Evolutionary conservation across 176 grass and related monocot genomes (phyloP).

Genomic region (Triticum dicoccoides): DNA sequence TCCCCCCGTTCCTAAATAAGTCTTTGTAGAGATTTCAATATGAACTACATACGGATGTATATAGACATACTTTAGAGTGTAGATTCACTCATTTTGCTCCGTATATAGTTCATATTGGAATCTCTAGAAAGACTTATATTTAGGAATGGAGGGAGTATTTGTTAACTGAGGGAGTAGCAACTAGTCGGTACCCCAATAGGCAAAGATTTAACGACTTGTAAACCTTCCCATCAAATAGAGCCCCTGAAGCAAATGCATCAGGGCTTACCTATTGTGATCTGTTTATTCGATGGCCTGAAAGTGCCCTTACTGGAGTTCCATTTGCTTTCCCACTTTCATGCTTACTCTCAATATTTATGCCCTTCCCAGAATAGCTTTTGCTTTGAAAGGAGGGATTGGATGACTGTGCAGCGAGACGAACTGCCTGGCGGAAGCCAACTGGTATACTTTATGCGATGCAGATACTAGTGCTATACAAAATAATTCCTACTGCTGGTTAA

Average conservation of each 20-base stretch:
- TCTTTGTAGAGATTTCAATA: too few relatives aligned
- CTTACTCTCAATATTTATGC: slow-evolving; percentile 8
- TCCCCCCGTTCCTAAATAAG: too few relatives aligned
- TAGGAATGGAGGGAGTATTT: too few relatives aligned
- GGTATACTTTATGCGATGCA: slow-evolving; percentile 43
- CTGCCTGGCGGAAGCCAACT: slow-evolving; percentile 70
- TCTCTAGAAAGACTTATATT: too few relatives aligned
- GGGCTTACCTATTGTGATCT: neutral
- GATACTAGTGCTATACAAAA: neutral
- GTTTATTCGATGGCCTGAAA: slow-evolving; percentile 10
- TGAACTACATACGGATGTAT: too few relatives aligned
- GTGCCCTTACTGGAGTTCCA: neutral
- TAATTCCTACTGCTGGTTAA: slow-evolving; percentile 17
- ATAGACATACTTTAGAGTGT: too few relatives aligned
- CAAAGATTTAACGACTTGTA: neutral
- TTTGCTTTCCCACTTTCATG: neutral
- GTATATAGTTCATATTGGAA: too few relatives aligned
- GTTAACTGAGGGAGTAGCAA: neutral
- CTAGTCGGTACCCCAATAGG: neutral
- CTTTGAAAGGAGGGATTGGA: slow-evolving; percentile 95
- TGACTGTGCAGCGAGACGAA: slow-evolving; percentile 65
- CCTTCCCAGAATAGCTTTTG: slow-evolving; percentile 67
- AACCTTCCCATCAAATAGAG: slow-evolving; percentile 13
- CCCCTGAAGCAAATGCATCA: neutral
- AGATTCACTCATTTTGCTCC: too few relatives aligned